A percentile compares a stretch with the other conserved stretches of the same genome.
These are phyloP conservation scores for Lactuca sativa DNA, from an alignment of 129 eudicot genomes.

Conservation along the genomic window DNA sequence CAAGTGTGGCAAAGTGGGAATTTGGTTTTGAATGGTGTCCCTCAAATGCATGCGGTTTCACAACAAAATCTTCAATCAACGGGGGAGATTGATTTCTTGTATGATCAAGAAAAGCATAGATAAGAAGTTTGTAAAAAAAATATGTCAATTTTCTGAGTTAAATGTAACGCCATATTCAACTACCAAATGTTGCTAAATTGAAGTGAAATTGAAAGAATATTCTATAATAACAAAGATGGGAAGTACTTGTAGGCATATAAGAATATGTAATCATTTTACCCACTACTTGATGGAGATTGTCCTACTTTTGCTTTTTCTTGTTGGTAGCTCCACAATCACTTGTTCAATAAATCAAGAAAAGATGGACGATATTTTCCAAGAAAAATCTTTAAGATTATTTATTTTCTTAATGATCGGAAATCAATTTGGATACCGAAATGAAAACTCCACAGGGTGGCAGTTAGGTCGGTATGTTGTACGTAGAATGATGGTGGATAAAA, in stretches of 20 bases:
- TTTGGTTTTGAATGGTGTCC: constrained; percentile 45
- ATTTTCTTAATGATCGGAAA: not conserved
- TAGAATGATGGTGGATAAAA: too few species aligned
- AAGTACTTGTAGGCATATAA: constrained; percentile 21
- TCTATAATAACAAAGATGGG: not conserved
- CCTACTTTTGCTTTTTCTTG: constrained; percentile 32
- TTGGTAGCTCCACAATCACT: constrained; percentile 49
- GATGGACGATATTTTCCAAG: constrained; percentile 1
- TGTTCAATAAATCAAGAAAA: constrained; percentile 22
- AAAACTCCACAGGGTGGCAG: too few species aligned
- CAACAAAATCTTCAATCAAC: constrained; percentile 48
- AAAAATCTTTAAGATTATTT: not conserved
- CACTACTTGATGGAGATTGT: constrained; percentile 39
- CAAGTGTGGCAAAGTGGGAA: constrained; percentile 65
- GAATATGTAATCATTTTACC: constrained; percentile 36
- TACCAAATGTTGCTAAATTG: not conserved
- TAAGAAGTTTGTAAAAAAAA: not conserved
- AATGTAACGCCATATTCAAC: not conserved
- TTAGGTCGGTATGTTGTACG: too few species aligned
- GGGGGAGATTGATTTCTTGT: constrained; percentile 47
- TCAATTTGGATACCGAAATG: not conserved
- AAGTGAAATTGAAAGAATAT: not conserved
- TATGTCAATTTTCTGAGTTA: constrained; percentile 6
- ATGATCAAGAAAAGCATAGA: constrained; percentile 7
- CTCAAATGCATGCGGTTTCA: constrained; percentile 54